These are phyloP conservation scores for Fraxinus ornus DNA, from an alignment of 305 asterid species.

Conservation along the genomic window DNA sequence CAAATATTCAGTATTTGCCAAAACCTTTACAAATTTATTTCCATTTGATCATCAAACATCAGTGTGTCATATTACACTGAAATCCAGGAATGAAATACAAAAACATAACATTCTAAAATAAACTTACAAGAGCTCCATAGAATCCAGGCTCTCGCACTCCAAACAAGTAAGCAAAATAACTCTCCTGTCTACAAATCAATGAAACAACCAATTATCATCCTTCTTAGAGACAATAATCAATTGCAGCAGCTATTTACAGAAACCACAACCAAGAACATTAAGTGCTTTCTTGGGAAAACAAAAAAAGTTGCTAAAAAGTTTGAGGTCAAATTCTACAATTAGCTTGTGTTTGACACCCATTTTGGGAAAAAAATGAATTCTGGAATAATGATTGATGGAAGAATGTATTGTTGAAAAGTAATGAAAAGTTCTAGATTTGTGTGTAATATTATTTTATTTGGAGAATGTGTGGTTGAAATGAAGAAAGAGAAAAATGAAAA, in stretches of 20 bases:
- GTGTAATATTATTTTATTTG: no score
- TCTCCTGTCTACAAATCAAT: conserved; percentile 71
- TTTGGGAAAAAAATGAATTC: no score
- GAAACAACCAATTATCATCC: conserved; percentile 18
- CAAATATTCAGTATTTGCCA: conserved; percentile 16
- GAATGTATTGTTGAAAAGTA: no score
- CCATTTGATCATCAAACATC: conserved; percentile 8
- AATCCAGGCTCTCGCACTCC: conserved; percentile 96
- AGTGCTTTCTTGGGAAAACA: not conserved
- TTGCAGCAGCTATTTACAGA: not conserved
- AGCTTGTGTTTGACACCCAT: no score
- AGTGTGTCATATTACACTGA: not conserved
- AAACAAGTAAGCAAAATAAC: conserved; percentile 95
- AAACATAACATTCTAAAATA: not conserved
- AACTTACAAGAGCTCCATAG: conserved; percentile 94
- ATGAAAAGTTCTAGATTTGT: no score
- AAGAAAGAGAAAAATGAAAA: no score
- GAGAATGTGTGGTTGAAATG: no score
- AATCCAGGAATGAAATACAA: conserved; percentile 14
- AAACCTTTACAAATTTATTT: not conserved
- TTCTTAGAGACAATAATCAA: conserved; percentile 6
- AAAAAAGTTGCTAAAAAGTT: not conserved
- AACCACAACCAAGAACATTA: not conserved
- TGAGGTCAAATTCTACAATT: not conserved
- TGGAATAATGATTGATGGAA: no score